Conservation (phyloP, 305 asterid genomes). For the Fraxinus greggii region DNA sequence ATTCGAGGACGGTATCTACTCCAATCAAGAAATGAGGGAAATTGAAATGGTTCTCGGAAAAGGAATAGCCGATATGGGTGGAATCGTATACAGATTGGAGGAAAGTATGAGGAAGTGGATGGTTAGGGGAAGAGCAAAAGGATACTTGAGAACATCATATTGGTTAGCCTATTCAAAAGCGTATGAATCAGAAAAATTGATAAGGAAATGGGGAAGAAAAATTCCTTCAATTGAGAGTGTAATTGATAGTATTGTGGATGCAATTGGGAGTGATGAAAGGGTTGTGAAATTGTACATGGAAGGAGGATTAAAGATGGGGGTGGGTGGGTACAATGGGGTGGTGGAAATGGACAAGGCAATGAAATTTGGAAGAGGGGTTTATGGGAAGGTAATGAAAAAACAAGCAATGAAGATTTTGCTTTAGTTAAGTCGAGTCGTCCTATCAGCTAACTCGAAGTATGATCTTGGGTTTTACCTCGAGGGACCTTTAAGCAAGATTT, state of each 20-base stretch:
- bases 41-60: constrained; percentile 46
- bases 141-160: constrained; percentile 71
- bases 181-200: constrained; percentile 53
- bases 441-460: neutral
- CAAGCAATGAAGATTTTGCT: constrained; percentile 62
- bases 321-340: constrained; percentile 41
- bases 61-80: constrained; percentile 61
- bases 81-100: constrained; percentile 60
- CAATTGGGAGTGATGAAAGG: constrained; percentile 73
- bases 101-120: constrained; percentile 69
- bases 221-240: constrained; percentile 49
- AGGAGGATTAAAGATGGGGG: constrained; percentile 46
- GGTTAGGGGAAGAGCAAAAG: constrained; percentile 74
- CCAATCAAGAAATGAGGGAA: constrained; percentile 62
- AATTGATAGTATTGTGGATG: constrained; percentile 71
- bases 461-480: neutral
- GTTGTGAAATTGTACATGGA: constrained; percentile 46
- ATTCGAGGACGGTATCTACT: constrained; percentile 41
- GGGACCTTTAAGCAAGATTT: neutral
- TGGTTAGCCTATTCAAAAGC: constrained; percentile 67
- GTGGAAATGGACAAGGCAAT: constrained; percentile 72
- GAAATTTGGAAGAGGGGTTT: constrained; percentile 80
- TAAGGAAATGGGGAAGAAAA: constrained; percentile 75
- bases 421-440: constrained; percentile 24
- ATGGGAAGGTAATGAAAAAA: constrained; percentile 79